Base-by-base conservation (phyloP, 352 stramenopile genomes). In the Globisporangium spinosum region DNA sequence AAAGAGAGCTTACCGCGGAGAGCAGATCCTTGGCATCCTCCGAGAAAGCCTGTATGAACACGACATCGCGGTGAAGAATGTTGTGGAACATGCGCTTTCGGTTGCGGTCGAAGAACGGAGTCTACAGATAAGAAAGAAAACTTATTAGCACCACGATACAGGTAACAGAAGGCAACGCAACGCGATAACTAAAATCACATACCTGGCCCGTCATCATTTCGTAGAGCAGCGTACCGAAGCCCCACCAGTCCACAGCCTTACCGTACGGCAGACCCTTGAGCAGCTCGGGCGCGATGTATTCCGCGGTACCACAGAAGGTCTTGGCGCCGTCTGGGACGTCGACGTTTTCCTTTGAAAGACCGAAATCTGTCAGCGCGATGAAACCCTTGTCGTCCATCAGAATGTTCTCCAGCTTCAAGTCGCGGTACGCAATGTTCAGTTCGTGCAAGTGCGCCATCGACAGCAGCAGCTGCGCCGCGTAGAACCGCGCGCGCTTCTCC, bases 381-480 rank as follows among this genome's bases (percentile, higher is more conserved):
- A 98, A 97, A 8, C 94, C 93, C 75, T 97, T 90, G 69, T 95
- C 86, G 67, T 98, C 94, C 89, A 98, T 97, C 23, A 98, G 70
- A 67, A 98, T 94, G 77, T 98, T 98, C 70, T 98, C 94, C 13
- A 97, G 82, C 81, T 98, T 98, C n/a, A 98, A 71, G 72, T 98
- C 94, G 69, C 94, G 87, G 74, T 98, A 98, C 32, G 91, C 91
- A 64, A 98, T 97, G 73, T 97, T 95, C 32, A 97, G 82, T 53
- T 96, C 85, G 83, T 98, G 94, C 60, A 98, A 73, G 70, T 98
- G 94, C 25, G 89, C 87, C 77, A 98, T 94, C 15, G 90, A 93
- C 62, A 97, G 80, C 67, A 98, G 71, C 27, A 98, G 77, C 79
- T 98, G 90, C 9, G 88, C 89, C 0, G 89, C 89, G 70, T 97